These are phyloP conservation scores for Naganishia onofrii DNA, from an alignment of 768 basidiomycete species.

Conservation along the genomic window DNA sequence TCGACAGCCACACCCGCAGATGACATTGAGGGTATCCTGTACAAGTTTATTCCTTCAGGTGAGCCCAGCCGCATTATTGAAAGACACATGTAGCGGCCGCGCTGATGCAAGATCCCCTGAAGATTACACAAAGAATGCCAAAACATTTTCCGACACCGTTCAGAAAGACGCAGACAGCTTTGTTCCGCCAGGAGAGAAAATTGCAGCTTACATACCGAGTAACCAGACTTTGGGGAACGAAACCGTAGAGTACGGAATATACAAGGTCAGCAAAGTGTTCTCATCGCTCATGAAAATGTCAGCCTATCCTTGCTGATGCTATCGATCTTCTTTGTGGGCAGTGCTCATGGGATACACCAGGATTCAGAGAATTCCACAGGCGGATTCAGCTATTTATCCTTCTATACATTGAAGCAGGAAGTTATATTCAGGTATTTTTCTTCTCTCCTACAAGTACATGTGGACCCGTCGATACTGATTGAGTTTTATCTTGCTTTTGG, in stretches of 20 bases:
- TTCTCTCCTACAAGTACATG: not conserved
- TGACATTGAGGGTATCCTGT: slow-evolving; percentile 75
- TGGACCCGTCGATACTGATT: slow-evolving; percentile 2
- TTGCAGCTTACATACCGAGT: slow-evolving; percentile 63
- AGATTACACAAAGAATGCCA: slow-evolving; percentile 71
- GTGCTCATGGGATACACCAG: slow-evolving; percentile 79
- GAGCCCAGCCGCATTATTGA: slow-evolving; percentile 31
- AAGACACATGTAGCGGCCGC: not conserved
- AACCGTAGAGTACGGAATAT: slow-evolving; percentile 78
- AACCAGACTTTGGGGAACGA: slow-evolving; percentile 57
- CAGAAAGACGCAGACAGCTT: slow-evolving; percentile 76
- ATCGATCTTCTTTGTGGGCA: slow-evolving; percentile 46
- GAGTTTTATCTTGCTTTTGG: not conserved
- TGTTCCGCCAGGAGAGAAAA: slow-evolving; percentile 69
- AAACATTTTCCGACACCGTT: slow-evolving; percentile 66
- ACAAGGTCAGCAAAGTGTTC: slow-evolving; percentile 64
- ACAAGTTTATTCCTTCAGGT: slow-evolving; percentile 75
- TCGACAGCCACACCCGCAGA: slow-evolving; percentile 65
- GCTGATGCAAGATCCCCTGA: slow-evolving; percentile 8
- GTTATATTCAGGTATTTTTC: slow-evolving; percentile 69
- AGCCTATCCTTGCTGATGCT: not conserved
- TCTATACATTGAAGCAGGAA: slow-evolving; percentile 91
- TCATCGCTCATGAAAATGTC: not conserved
- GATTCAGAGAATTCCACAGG: slow-evolving; percentile 85
- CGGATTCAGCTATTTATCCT: slow-evolving; percentile 91